Percentiles rank a stretch among this genome's conserved stretches.
Evolutionary conservation across 345 rosid species (phyloP).

Genomic region (Citrus mangshanensis): DNA sequence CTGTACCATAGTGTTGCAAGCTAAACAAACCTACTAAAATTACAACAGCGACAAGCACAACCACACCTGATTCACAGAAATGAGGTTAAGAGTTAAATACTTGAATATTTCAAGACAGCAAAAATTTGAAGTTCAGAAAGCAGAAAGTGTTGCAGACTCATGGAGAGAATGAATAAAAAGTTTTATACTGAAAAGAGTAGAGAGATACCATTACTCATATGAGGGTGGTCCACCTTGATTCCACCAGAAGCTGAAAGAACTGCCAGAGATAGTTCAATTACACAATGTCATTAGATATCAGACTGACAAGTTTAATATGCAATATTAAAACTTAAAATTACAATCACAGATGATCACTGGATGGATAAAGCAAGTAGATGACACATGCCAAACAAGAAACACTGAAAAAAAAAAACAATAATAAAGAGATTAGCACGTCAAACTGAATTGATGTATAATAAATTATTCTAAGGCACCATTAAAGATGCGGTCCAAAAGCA

Average conservation of each 20-base stretch:
- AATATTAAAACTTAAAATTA: not conserved
- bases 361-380: not conserved
- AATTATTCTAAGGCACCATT: not conserved
- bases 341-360: not conserved
- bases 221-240: conserved; percentile 64
- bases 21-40: conserved; percentile 81
- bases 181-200: not conserved
- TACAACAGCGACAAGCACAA: conserved; percentile 65
- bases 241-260: conserved; percentile 98
- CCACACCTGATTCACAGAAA: conserved; percentile 53
- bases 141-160: not conserved
- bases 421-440: not conserved
- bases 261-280: conserved; percentile 29
- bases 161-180: not conserved
- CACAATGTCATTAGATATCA: not conserved
- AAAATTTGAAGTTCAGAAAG: conserved; percentile 5
- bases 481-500: not conserved
- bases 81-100: not conserved
- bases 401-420: not conserved
- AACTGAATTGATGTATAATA: not conserved
- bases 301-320: not conserved
- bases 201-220: conserved; percentile 53
- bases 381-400: not conserved
- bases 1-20: conserved; percentile 94
- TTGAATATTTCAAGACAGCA: not conserved